Evolutionary conservation across 129 eudicot genomes (phyloP).

Genomic region (Cynara cardunculus): DNA sequence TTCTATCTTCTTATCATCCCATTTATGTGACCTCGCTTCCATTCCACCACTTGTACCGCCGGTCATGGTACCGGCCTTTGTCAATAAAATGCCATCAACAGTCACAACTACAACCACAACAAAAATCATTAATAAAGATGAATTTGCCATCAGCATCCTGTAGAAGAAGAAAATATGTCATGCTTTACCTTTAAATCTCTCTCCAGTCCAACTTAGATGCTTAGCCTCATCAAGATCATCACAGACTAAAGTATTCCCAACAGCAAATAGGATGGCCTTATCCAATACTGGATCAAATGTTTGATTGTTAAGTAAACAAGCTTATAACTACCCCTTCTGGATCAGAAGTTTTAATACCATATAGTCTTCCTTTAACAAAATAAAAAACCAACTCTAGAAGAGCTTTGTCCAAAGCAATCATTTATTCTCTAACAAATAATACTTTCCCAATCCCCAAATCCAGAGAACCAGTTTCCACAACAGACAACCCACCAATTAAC

Average conservation of each 20-base stretch:
- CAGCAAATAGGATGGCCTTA: conserved; percentile 91
- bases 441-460: no score
- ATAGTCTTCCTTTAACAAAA: not conserved
- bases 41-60: conserved; percentile 99
- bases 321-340: not conserved
- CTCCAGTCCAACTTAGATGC: conserved; percentile 89
- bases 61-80: conserved; percentile 99
- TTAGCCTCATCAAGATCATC: conserved; percentile 93
- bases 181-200: conserved; percentile 74
- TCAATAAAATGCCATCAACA: conserved; percentile 82
- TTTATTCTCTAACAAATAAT: no score
- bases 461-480: no score
- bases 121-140: not conserved
- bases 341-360: no score
- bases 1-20: conserved; percentile 97
- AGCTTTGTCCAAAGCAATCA: no score
- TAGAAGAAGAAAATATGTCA: not conserved
- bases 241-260: conserved; percentile 94
- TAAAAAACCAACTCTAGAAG: not conserved
- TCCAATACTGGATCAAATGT: conserved; percentile 82
- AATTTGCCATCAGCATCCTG: not conserved
- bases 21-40: conserved; percentile 97
- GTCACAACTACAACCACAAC: conserved; percentile 77
- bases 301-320: conserved; percentile 60
- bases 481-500: no score